phyloP scores from a whole-genome alignment of 148 eudicot genomes.

The Persicaria tinctoria region DNA sequence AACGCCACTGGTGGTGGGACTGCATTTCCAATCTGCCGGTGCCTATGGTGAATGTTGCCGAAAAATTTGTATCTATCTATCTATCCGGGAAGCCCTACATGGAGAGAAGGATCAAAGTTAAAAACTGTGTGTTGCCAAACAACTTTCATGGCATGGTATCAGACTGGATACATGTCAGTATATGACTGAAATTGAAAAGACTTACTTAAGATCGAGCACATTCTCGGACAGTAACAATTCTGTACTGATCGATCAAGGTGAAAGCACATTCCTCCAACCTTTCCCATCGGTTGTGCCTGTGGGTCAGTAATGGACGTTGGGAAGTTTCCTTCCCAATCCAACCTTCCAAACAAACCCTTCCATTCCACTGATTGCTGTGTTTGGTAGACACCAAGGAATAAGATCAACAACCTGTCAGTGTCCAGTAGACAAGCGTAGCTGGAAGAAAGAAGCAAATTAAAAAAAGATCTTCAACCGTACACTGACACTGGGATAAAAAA shows the following conservation, averaged over 20 bases:
- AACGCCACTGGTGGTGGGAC: constrained; percentile 94
- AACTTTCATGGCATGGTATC: too few species aligned
- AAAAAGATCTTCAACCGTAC: not conserved
- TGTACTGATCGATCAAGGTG: constrained; percentile 94
- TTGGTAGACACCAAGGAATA: constrained; percentile 97
- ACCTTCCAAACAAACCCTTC: constrained; percentile 93
- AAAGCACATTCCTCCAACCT: constrained; percentile 99
- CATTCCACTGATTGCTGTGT: constrained; percentile 99
- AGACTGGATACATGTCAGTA: too few species aligned
- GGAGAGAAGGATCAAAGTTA: not conserved
- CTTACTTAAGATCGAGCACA: constrained; percentile 95
- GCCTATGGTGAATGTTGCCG: constrained; percentile 73
- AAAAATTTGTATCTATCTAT: constrained; percentile 78
- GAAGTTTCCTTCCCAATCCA: constrained; percentile 98
- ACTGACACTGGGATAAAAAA: not conserved
- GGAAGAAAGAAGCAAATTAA: constrained; percentile 16
- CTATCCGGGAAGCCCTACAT: constrained; percentile 85
- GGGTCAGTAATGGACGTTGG: constrained; percentile 96
- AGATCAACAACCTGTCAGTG: constrained; percentile 62
- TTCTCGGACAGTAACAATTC: constrained; percentile 90
- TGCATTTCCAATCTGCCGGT: constrained; percentile 92
- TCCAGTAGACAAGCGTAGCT: constrained; percentile 75
- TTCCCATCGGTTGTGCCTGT: constrained; percentile 73
- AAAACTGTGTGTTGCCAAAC: too few species aligned
- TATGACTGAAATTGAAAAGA: not conserved